phyloP scores from a whole-genome alignment of 306 rosid species.

The Oemleria cerasiformis region DNA sequence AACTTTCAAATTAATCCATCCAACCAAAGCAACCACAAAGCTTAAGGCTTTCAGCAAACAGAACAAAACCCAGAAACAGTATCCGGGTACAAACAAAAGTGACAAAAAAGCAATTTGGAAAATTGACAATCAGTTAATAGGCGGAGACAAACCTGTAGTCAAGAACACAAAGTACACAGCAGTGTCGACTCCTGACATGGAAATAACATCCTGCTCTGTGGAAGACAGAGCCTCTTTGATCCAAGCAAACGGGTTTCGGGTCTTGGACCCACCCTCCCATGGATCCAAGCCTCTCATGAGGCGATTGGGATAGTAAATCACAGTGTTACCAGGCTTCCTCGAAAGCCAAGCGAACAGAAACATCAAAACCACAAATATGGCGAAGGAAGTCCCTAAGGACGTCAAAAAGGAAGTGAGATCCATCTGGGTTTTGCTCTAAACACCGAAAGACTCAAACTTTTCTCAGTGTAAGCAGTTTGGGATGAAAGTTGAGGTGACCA shows the following conservation, averaged over 20 bases:
- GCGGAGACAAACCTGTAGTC: constrained; percentile 54
- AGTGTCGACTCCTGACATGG: constrained; percentile 81
- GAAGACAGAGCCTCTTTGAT: constrained; percentile 63
- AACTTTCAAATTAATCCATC: neutral
- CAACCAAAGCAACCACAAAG: constrained; percentile 4
- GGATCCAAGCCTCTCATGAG: constrained; percentile 76
- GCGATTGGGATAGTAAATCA: constrained; percentile 89
- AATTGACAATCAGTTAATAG: neutral
- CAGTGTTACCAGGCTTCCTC: constrained; percentile 64
- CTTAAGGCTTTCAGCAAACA: constrained; percentile 1
- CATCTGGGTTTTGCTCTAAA: constrained; percentile 46
- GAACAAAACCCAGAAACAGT: constrained; percentile 6
- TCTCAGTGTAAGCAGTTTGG: neutral
- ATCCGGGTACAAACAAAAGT: neutral
- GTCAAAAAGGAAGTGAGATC: constrained; percentile 76
- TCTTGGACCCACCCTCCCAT: constrained; percentile 37
- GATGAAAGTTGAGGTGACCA: neutral
- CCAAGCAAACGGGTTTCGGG: constrained; percentile 80
- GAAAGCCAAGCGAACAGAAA: constrained; percentile 59
- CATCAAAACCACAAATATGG: constrained; percentile 65
- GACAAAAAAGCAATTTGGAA: neutral
- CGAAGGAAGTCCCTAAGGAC: constrained; percentile 80
- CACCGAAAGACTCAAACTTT: neutral
- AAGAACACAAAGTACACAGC: constrained; percentile 90
- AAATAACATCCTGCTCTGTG: constrained; percentile 62